Base-by-base conservation (phyloP, 192 early-diverging fungal species). In the Gonapodya sp. region DNA sequence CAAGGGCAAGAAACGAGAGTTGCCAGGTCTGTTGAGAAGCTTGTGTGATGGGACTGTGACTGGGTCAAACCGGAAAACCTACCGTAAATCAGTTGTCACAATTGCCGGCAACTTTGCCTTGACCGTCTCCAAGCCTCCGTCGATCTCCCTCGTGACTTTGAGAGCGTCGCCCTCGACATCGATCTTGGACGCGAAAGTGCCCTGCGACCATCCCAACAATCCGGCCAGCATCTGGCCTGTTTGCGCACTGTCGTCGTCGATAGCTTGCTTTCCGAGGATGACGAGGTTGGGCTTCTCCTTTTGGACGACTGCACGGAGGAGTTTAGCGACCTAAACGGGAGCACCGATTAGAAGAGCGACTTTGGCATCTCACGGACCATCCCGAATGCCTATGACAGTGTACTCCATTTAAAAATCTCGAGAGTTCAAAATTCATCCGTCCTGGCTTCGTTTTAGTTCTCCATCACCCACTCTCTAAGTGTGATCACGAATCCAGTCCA, bases 141-240 rank as follows among this genome's bases (percentile, higher is more conserved):
- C 98, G 72, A 99, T 92, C 87, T 99, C 98, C 81, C 98, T 91
- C 34, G 94, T 93, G 36, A 98, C 96, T 82, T 90, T 94, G 73
- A 98, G 83, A 80, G 85, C 83, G 78, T 86, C 86, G 1, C 83
- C 89, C 34, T 81, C 73, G 34, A 98, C 85, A 80, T 96, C 95
- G 81, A 99, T 86, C 88, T 98, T 97, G 84, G 94, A 95, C 24
- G 98, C 96, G 91, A 98, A 98, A 31, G 98, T 97, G 30, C 93
- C 95, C 94, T 97, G 96, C 36, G 95, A 93, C 96, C 95, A 96
- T 80, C 89, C 89, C 46, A 99, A 86, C 37, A 99, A 87, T 35
- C 97, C 97, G 72, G 96, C 97, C 35, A 99, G 92, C 95, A 99
- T 98, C 90, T 99, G 96, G 1, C 97, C 96, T 18, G 96, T 97